Percentiles rank a stretch among this genome's conserved stretches.
These are phyloP conservation scores for Entomortierella parvispora DNA, from an alignment of 192 early-diverging fungal species.

Conservation along the genomic window DNA sequence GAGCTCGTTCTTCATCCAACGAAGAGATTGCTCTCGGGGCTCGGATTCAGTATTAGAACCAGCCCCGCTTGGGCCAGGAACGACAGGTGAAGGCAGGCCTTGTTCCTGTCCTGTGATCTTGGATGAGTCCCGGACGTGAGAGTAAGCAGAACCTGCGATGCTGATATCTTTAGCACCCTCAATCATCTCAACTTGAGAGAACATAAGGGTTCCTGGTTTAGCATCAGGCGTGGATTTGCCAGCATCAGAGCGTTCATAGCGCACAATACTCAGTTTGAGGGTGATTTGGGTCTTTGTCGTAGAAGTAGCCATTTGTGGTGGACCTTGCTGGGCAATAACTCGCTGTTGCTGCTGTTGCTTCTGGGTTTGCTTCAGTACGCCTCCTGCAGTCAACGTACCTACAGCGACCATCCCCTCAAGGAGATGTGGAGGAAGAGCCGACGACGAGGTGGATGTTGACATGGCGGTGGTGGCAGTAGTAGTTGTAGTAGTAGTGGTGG, in stretches of 20 bases:
- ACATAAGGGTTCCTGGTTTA: constrained; percentile 39
- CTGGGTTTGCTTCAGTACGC: background rate
- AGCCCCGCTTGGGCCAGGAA: constrained; percentile 32
- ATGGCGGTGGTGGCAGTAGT: background rate
- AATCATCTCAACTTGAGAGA: constrained; percentile 46
- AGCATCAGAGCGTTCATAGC: constrained; percentile 48
- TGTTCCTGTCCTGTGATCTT: constrained; percentile 32
- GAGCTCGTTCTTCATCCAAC: constrained; percentile 48
- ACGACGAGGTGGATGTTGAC: background rate
- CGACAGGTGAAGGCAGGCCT: constrained; percentile 22
- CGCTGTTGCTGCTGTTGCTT: background rate
- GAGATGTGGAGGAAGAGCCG: background rate
- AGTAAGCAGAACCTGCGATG: constrained; percentile 34
- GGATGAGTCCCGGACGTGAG: constrained; percentile 41
- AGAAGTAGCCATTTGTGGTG: too few relatives aligned
- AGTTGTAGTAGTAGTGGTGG: background rate
- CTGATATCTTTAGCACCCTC: constrained; percentile 18
- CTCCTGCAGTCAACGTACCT: background rate
- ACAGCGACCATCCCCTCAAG: constrained; percentile 4
- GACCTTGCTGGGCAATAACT: background rate
- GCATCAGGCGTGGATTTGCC: constrained; percentile 29
- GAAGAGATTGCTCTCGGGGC: constrained; percentile 25
- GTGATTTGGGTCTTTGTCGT: constrained; percentile 44
- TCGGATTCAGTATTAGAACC: constrained; percentile 28
- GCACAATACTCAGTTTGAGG: constrained; percentile 38